A percentile compares a stretch with the other conserved stretches of the same genome.
Evolutionary conservation across 1,284 basidiomycete species (phyloP).

Genomic region (Calocybe gambosa): DNA sequence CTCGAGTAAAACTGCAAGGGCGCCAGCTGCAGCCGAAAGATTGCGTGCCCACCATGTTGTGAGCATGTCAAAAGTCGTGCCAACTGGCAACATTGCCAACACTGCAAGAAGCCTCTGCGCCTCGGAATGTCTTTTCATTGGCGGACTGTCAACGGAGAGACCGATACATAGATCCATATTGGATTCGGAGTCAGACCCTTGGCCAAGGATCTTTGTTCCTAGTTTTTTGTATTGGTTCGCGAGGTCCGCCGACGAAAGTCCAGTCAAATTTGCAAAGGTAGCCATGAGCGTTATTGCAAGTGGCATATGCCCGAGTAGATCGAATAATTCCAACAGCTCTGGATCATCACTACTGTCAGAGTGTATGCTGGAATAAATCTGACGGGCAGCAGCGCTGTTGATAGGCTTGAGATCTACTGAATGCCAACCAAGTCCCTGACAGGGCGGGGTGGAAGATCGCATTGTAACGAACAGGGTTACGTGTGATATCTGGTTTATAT

Average conservation of each 20-base stretch:
- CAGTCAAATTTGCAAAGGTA: not conserved
- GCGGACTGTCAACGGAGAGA: not conserved
- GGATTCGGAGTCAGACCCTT: not conserved
- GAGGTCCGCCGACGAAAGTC: not conserved
- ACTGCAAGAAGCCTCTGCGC: constrained; percentile 1
- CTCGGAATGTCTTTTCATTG: not conserved
- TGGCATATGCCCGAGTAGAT: constrained; percentile 10
- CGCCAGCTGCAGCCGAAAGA: not conserved
- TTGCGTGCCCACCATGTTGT: not conserved
- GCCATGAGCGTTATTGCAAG: constrained; percentile 11
- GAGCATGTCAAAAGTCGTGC: not conserved
- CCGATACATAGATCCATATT: constrained; percentile 6
- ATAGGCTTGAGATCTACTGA: not conserved
- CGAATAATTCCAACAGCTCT: not conserved
- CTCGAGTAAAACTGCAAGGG: not conserved
- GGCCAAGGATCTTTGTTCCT: not conserved
- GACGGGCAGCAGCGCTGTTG: not conserved
- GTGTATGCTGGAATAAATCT: not conserved
- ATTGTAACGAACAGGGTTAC: constrained; percentile 21
- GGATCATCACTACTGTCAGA: not conserved
- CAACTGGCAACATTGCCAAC: not conserved
- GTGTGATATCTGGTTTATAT: constrained; percentile 12
- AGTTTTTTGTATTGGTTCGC: not conserved
- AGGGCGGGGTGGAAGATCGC: constrained; percentile 6
- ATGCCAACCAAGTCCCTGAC: not conserved